These are phyloP conservation scores for Coemansia sp. DNA, from an alignment of 192 early-diverging fungal species.

Conservation along the genomic window DNA sequence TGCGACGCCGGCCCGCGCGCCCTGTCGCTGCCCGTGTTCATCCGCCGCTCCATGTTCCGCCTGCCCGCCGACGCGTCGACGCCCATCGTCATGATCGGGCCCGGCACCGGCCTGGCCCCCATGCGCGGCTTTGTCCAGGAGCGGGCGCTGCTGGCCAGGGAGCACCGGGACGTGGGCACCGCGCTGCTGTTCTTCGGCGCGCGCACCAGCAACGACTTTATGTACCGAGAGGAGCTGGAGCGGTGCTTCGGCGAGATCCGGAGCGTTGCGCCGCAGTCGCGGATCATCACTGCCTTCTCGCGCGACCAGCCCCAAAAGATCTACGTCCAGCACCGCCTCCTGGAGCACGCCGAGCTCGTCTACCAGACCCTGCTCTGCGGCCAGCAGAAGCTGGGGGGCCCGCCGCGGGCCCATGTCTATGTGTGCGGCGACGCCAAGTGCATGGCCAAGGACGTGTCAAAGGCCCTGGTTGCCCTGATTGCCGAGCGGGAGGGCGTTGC, in stretches of 20 bases:
- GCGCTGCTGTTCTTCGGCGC: constrained; percentile 95
- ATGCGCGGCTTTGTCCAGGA: constrained; percentile 96
- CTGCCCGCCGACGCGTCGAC: constrained; percentile 75
- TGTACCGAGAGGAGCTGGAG: constrained; percentile 84
- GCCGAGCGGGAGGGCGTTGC: constrained; percentile 65
- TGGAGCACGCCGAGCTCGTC: constrained; percentile 70
- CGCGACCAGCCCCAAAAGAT: constrained; percentile 82
- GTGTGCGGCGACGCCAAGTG: constrained; percentile 95
- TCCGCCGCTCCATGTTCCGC: constrained; percentile 87
- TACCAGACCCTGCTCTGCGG: constrained; percentile 75
- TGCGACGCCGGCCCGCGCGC: constrained; percentile 9
- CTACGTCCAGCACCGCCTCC: constrained; percentile 92
- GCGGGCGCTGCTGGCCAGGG: constrained; percentile 62
- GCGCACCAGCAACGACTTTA: constrained; percentile 80
- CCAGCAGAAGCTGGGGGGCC: constrained; percentile 49
- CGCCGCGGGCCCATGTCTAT: constrained; percentile 71
- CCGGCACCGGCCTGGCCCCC: constrained; percentile 98
- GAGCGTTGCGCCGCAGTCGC: constrained; percentile 52
- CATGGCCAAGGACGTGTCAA: constrained; percentile 92
- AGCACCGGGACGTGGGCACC: constrained; percentile 63
- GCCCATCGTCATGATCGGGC: constrained; percentile 96
- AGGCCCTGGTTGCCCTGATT: constrained; percentile 61
- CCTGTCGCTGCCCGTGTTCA: constrained; percentile 69
- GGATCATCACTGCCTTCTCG: constrained; percentile 88
- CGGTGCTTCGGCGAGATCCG: constrained; percentile 62